phyloP scores from a whole-genome alignment of 139 green algal species.

The Auxenochlorella pyrenoidosa region DNA sequence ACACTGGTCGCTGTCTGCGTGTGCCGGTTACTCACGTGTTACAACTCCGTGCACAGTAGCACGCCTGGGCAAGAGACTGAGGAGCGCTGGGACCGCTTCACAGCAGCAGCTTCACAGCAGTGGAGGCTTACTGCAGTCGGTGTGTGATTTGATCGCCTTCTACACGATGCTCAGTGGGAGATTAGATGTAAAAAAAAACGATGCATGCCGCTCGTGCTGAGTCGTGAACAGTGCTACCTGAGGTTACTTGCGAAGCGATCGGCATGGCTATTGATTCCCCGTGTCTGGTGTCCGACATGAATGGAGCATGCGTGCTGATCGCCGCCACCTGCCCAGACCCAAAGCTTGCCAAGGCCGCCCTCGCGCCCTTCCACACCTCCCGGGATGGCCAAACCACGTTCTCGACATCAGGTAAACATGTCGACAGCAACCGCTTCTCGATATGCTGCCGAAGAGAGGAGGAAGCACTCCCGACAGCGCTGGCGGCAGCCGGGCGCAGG shows the following conservation, averaged over 20 bases:
- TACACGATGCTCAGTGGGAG: too few relatives aligned
- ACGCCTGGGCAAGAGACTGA: too few relatives aligned
- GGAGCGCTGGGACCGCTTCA: too few relatives aligned
- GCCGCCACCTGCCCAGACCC: conserved; percentile 36
- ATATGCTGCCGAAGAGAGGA: background rate
- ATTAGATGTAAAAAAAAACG: too few relatives aligned
- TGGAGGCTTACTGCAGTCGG: background rate
- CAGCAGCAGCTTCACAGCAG: too few relatives aligned
- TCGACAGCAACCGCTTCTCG: background rate
- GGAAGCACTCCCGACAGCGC: background rate
- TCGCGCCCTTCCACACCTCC: conserved; percentile 41
- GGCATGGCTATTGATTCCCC: background rate
- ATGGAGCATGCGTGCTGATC: conserved; percentile 6
- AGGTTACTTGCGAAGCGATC: background rate
- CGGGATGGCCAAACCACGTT: conserved; percentile 39
- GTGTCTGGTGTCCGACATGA: background rate
- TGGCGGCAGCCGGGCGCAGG: background rate
- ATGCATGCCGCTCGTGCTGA: background rate
- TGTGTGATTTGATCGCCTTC: background rate
- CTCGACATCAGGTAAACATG: conserved; percentile 39
- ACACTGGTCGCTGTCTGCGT: too few relatives aligned
- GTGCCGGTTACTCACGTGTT: too few relatives aligned
- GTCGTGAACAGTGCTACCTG: background rate
- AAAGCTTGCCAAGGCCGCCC: conserved; percentile 40
- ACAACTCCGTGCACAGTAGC: too few relatives aligned